Conservation (phyloP, 2,329 filamentous ascomycete genomes). For the Verticillium zaregamsianum region DNA sequence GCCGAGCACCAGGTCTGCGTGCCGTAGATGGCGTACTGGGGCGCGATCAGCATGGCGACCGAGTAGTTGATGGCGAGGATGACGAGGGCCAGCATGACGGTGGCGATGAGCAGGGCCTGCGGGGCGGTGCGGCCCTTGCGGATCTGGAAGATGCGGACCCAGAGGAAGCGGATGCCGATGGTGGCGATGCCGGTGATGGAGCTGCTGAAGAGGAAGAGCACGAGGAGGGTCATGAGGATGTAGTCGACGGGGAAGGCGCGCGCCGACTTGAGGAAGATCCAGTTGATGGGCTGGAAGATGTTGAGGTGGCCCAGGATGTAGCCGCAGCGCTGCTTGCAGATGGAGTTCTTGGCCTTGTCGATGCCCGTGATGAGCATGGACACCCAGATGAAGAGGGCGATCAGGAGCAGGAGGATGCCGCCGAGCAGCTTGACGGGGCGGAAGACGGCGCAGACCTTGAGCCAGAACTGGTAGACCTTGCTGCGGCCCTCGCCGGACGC, state of each 20-base stretch:
- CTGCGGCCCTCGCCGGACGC: conserved; percentile 73
- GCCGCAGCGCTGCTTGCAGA: conserved; percentile 86
- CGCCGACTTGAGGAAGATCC: conserved; percentile 75
- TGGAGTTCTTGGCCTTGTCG: conserved; percentile 93
- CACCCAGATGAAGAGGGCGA: conserved; percentile 74
- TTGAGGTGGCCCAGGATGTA: conserved; percentile 86
- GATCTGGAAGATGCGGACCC: conserved; percentile 90
- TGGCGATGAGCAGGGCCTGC: conserved; percentile 86
- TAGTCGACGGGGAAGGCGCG: conserved; percentile 91
- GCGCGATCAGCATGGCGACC: conserved; percentile 88
- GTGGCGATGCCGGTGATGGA: conserved; percentile 82
- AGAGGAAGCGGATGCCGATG: conserved; percentile 92
- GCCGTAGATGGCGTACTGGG: conserved; percentile 91
- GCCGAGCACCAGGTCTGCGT: conserved; percentile 91
- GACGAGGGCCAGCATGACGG: conserved; percentile 85
- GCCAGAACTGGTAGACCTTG: conserved; percentile 70
- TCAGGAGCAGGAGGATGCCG: conserved; percentile 70
- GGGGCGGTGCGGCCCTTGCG: conserved; percentile 84
- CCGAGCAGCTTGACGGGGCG: conserved; percentile 85
- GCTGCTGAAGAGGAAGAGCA: conserved; percentile 83
- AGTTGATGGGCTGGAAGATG: conserved; percentile 94
- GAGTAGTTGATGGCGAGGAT: conserved; percentile 91
- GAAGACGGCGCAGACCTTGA: conserved; percentile 76
- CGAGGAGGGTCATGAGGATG: conserved; percentile 76
- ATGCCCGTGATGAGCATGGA: conserved; percentile 95